Evolutionary conservation across 176 grass and related monocot species (phyloP).

Genomic region (barley (Hordeum vulgare)): MorexV3_pseudomolecules_assembly NC_058522.1:496235093-496235592

Average conservation of each 20-base stretch:
- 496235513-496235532: neutral
- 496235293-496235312: too few species aligned
- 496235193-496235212: too few species aligned
- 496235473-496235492: neutral
- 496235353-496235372: slow-evolving; percentile 61
- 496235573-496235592: slow-evolving; percentile 48
- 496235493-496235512: slow-evolving; percentile 3
- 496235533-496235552: slow-evolving; percentile 3
- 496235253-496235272: too few species aligned
- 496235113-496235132: too few species aligned
- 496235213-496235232: too few species aligned
- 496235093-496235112: too few species aligned
- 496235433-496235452: neutral
- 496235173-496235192: too few species aligned
- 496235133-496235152: too few species aligned
- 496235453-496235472: slow-evolving; percentile 6
- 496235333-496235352: slow-evolving; percentile 47
- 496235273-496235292: too few species aligned
- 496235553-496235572: slow-evolving; percentile 15
- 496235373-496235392: slow-evolving; percentile 22
- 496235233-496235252: too few species aligned
- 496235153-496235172: too few species aligned
- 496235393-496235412: slow-evolving; percentile 17
- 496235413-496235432: neutral
- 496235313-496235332: slow-evolving; percentile 51